Evolutionary conservation across 2,329 filamentous ascomycete genomes (phyloP).

Genomic region (Microcera coccophila): DNA sequence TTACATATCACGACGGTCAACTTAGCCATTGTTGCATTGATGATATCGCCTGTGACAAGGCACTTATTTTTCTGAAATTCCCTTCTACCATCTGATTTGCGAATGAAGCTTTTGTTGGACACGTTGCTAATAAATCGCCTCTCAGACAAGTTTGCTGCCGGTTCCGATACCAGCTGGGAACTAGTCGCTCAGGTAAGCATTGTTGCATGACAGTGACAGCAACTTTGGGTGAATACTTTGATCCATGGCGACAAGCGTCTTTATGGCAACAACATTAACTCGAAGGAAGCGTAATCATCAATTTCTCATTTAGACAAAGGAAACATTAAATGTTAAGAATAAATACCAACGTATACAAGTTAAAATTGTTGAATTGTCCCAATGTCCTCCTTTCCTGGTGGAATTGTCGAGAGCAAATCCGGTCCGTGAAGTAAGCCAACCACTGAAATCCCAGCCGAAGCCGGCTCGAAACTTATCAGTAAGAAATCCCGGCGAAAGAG

Average conservation of each 20-base stretch:
- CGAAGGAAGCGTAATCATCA: too few species aligned
- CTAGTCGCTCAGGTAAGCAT: too few species aligned
- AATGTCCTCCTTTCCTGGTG: not conserved
- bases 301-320: not conserved
- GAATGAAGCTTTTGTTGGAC: slow-evolving; percentile 8
- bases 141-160: too few species aligned
- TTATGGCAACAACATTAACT: too few species aligned
- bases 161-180: too few species aligned
- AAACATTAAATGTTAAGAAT: not conserved
- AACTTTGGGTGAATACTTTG: too few species aligned
- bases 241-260: too few species aligned
- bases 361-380: slow-evolving; percentile 3
- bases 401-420: not conserved
- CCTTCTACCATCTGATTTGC: slow-evolving; percentile 5
- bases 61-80: slow-evolving; percentile 32
- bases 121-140: slow-evolving; percentile 8
- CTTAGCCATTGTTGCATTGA: slow-evolving; percentile 46
- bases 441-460: not conserved
- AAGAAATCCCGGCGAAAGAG: not conserved
- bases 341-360: slow-evolving; percentile 16
- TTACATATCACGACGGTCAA: slow-evolving; percentile 48
- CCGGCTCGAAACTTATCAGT: not conserved
- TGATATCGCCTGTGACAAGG: slow-evolving; percentile 47
- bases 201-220: too few species aligned
- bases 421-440: not conserved